Evolutionary conservation across 805 yeast genomes (phyloP), one percentile per base, ranked within the genome.

Genomic region (Candida chilensis): DNA sequence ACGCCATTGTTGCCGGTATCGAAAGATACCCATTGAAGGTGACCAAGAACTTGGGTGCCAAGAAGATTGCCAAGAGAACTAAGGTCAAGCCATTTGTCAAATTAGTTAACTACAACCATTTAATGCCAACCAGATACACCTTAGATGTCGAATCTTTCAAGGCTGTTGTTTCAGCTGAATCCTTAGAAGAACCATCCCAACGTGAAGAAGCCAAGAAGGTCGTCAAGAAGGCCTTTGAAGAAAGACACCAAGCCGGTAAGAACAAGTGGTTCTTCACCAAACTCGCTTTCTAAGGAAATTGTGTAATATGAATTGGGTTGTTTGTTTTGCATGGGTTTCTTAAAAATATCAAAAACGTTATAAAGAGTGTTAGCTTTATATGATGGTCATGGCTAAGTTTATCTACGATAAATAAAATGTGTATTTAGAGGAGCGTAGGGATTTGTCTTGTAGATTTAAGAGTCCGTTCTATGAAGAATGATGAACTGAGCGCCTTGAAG

Each of bases 181-280:
- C 97, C 58, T 82, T 92, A 67, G 75, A 74, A 61, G 96, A 92
- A 78, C 96, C 97, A 69, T 74, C 96, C 47, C 96, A 88, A 73
- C 83, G 94, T 67, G 94, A 80, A 71, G 96, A 90, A 67, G 97
- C 97, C 62, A 92, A 88, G 84, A 90, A 92, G 78, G 88, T 80
- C 63, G 86, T 92, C 68, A 92, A 86, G 85, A 84, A 88, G 79
- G 95, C 95, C 64, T 90, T 92, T 62, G 98, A 92, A 76, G 95
- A 90, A 75, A 86, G 87, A 79, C 95, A 90, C 78, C 94, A 84
- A 69, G 86, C 96, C 63, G 98, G 98, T 67, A 87, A 92, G 83
- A 90, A 90, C 88, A 88, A 87, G 75, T 92, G 98, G 98, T 92
- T 92, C 79, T 92, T 92, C 88, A 79, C 95, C 70, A 92, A 92